Conservation (phyloP, 208 protist genomes). For the Acanthamoeba castellanii region DNA sequence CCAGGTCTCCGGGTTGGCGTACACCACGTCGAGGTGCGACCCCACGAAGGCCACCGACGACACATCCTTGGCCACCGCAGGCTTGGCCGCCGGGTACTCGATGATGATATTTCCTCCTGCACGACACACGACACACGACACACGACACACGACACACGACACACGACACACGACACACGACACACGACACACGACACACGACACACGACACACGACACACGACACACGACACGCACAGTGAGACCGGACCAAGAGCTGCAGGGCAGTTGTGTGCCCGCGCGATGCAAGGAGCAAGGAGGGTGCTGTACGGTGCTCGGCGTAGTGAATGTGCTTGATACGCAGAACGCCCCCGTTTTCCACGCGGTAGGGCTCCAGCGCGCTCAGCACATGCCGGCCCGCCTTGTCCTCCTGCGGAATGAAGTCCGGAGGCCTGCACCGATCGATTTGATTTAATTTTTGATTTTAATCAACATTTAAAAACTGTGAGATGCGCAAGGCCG, state of each 20-base stretch:
- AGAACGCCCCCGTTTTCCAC: constrained; percentile 15
- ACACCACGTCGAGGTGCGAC: constrained; percentile 87
- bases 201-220: too few species aligned
- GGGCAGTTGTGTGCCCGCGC: background rate
- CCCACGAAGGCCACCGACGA: constrained; percentile 85
- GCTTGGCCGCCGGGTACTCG: constrained; percentile 30
- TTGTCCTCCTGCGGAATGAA: constrained; percentile 34
- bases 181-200: too few species aligned
- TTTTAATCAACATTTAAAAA: background rate
- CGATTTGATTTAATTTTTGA: background rate
- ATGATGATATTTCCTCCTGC: constrained; percentile 52
- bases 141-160: too few species aligned
- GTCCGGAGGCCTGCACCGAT: constrained; percentile 13
- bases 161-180: too few species aligned
- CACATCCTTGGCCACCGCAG: background rate
- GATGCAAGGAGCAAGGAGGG: background rate
- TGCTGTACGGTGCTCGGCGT: background rate
- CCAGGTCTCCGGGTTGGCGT: constrained; percentile 82
- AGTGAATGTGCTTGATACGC: constrained; percentile 36
- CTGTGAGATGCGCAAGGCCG: background rate
- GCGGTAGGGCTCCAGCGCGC: constrained; percentile 33
- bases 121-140: background rate
- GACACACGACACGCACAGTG: background rate
- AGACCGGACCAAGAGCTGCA: background rate
- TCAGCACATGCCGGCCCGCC: background rate